Conservation (phyloP, 768 basidiomycete species). For the Suillus subalutaceus region DNA sequence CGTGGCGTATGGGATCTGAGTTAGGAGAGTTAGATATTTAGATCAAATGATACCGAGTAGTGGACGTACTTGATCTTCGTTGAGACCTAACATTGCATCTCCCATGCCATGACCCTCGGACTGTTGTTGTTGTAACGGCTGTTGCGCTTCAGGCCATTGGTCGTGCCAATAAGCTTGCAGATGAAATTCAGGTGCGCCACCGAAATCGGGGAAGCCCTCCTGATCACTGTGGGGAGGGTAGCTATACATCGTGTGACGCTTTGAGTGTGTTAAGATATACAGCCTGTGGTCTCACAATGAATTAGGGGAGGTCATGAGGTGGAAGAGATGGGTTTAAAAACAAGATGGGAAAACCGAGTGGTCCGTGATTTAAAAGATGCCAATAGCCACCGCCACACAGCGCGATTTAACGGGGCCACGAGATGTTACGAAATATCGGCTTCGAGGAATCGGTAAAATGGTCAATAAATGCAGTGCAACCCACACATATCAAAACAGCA, state of each 20-base stretch:
- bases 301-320: neutral
- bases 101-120: neutral
- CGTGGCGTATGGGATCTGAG: neutral
- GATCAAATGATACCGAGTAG: neutral
- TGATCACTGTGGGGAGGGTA: neutral
- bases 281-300: neutral
- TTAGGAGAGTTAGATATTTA: neutral
- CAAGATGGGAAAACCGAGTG: conserved; percentile 13
- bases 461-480: conserved; percentile 25
- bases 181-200: neutral
- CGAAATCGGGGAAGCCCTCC: neutral
- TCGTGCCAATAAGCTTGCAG: neutral
- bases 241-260: neutral
- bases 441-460: conserved; percentile 8
- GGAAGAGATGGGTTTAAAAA: neutral
- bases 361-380: conserved; percentile 26
- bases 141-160: neutral
- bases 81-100: neutral
- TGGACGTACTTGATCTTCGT: neutral
- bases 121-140: neutral
- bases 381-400: conserved; percentile 16
- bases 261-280: too few species aligned
- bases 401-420: conserved; percentile 21
- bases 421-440: conserved; percentile 24
- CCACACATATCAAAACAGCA: conserved; percentile 8